Base-by-base conservation (phyloP, 331 rosid genomes). In the Cydonia oblonga region DNA sequence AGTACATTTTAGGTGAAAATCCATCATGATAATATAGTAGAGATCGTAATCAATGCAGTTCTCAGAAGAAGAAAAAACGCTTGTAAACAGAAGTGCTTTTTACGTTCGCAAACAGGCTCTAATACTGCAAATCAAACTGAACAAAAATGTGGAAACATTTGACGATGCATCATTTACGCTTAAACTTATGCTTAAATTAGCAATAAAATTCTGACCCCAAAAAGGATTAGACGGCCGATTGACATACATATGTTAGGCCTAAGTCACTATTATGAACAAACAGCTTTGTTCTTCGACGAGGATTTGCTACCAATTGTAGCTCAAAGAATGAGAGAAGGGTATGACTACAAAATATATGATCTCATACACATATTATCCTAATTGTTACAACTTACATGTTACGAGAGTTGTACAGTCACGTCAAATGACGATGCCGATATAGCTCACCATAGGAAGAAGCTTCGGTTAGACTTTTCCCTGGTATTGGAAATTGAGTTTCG, bases 391-490 rank as follows among this genome's bases (percentile, higher is more conserved):
- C 67, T 62, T 30, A 40, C 75, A 25, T 26, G 59, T 51, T 59
- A 71, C 40, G 3, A 19, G 76, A 25, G 30, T 59, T 20, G 30
- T 51, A 42, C 11, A n/a, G 40, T 51, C 70, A 24, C 40, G 22
- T 28, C 10, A 44, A 51, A 56, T n/a, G 61, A 26, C 9, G 19
- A 42, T 16, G 29, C 51, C 5, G 16, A 18, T 13, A 52, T 49
- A 14, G 30, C 78, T 72, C 65, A 24, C 42, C 38, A 11, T n/a
- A n/a, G 72, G 65, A 74, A 75, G 6, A 71, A n/a, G 74, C 75
- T 62, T 74, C 24, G 25, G 44, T 82, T 80, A 91, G 65, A 88
- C 97, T 85, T 93, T 93, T 72, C 98, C 97, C 76, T 79, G 91
- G 44, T 80, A 93, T 79, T 86, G 88, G 77, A 84, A 90, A 75